Evolutionary conservation across 805 yeast species (phyloP), one percentile per base, ranked within the genome.

Genomic region (Dipodascopsis uninucleata): DNA sequence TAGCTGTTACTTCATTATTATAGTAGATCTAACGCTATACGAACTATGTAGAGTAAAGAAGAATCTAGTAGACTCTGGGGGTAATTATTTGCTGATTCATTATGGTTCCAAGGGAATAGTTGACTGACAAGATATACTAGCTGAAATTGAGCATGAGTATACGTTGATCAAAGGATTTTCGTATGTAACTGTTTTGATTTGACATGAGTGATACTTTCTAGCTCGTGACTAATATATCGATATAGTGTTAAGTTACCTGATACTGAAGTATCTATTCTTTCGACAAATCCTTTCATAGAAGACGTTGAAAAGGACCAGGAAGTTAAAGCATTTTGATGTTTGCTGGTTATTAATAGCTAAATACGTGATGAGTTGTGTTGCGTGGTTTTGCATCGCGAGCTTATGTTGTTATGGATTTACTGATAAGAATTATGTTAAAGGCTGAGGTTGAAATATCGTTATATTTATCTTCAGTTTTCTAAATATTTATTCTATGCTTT

Each of bases 131-230:
- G 2, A 12, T 16, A 18, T 24, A 9, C 4, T 22, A 49, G 54
- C 48, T 29, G 54, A 42, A 28, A 54, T 56, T 17, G 43, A 42
- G 21, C 60, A 56, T 24, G 60, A 56, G 39, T 56, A 56, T 36
- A 39, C 59, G 8, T 28, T 56, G 28, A 52, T 56, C 43, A 56
- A 56, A 43, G 60, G 54, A 8, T 48, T 56, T 23, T 45, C 57
- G 45, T 57, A 55, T 10, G 52, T 49, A 16, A n/a, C n/a, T n/a
- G n/a, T n/a, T n/a, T 29, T 22, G 10, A 17, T 9, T 5, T 1
- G 21, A n/a, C 10, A 3, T 22, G 2, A 9, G 28, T n/a, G 28
- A 21, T n/a, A 32, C 5, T 14, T 21, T 20, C 12, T 24, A 34
- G 10, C 25, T 22, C 14, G 18, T 28, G 29, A 21, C 6, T 14